Evolutionary conservation across 164 flowering plant genomes (phyloP).

Genomic region (Stephania cephalantha): DNA sequence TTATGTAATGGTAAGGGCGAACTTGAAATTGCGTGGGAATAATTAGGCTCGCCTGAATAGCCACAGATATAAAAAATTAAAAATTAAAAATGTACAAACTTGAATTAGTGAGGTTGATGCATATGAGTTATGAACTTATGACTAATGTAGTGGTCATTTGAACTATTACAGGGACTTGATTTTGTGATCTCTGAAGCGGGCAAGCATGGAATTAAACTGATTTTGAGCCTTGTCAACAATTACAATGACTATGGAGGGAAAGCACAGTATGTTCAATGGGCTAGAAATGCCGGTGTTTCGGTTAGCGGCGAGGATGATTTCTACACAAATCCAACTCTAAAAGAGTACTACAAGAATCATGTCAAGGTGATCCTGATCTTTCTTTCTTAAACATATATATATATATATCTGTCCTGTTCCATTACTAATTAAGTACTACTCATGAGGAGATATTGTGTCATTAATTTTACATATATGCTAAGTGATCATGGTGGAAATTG

Average conservation of each 20-base stretch:
- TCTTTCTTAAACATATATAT: too few species aligned
- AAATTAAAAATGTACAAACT: too few species aligned
- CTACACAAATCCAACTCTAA: conserved; percentile 12
- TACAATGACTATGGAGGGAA: conserved; percentile 29
- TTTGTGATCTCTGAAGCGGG: conserved; percentile 28
- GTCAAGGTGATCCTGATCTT: conserved; percentile 20
- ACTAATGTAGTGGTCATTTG: neutral
- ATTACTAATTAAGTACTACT: too few species aligned
- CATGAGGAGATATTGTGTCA: neutral
- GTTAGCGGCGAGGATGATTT: conserved; percentile 18
- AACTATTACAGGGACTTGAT: conserved; percentile 20
- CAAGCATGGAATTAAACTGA: conserved; percentile 20
- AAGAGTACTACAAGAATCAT: conserved; percentile 24
- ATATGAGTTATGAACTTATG: too few species aligned
- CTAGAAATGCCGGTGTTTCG: conserved; percentile 19
- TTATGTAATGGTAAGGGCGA: too few species aligned
- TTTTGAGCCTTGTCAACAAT: conserved; percentile 30
- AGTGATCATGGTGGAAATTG: neutral
- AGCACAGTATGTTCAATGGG: conserved; percentile 32
- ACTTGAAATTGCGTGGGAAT: too few species aligned
- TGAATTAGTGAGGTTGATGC: neutral
- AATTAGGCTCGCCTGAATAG: too few species aligned
- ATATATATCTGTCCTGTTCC: neutral
- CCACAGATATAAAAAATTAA: too few species aligned
- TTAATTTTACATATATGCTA: neutral